Evolutionary conservation across 306 rosid genomes (phyloP).

Genomic region (Rubus parviflorus): DNA sequence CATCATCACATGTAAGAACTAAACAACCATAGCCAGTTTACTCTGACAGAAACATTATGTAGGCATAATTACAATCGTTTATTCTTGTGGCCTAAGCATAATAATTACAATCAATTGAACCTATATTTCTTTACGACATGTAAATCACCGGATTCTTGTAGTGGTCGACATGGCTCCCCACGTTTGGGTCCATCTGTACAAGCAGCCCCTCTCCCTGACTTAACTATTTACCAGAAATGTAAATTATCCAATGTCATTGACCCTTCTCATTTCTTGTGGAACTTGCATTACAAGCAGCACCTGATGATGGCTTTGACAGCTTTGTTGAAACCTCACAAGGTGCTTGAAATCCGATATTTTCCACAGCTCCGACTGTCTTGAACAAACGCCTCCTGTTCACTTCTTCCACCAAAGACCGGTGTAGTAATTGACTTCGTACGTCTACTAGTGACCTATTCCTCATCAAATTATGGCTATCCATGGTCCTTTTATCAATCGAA

Average conservation of each 20-base stretch:
- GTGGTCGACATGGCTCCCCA: conserved; percentile 7
- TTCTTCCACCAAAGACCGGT: conserved; percentile 75
- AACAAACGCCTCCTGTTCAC: conserved; percentile 64
- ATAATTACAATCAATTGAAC: conserved; percentile 30
- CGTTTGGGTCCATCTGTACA: neutral
- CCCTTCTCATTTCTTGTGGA: conserved; percentile 32
- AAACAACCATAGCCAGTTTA: conserved; percentile 2
- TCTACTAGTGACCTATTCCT: conserved; percentile 76
- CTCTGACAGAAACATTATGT: conserved; percentile 12
- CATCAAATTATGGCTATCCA: conserved; percentile 41
- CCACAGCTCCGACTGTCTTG: conserved; percentile 78
- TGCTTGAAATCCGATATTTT: conserved; percentile 69
- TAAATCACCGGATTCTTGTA: neutral
- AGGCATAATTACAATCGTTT: conserved; percentile 29
- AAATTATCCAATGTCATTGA: conserved; percentile 21
- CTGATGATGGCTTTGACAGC: conserved; percentile 27
- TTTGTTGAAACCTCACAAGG: conserved; percentile 54
- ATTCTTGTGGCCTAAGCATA: conserved; percentile 6
- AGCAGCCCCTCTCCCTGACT: neutral
- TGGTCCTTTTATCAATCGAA: conserved; percentile 41
- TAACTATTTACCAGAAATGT: neutral
- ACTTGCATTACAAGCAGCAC: conserved; percentile 21
- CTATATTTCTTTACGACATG: conserved; percentile 13
- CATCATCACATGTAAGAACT: conserved; percentile 7
- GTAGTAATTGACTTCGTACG: conserved; percentile 66